Percentiles rank a stretch among this genome's conserved stretches.
Evolutionary conservation across 768 basidiomycete species (phyloP).

Genomic region (Chalciporus pseudorubinellus): DNA sequence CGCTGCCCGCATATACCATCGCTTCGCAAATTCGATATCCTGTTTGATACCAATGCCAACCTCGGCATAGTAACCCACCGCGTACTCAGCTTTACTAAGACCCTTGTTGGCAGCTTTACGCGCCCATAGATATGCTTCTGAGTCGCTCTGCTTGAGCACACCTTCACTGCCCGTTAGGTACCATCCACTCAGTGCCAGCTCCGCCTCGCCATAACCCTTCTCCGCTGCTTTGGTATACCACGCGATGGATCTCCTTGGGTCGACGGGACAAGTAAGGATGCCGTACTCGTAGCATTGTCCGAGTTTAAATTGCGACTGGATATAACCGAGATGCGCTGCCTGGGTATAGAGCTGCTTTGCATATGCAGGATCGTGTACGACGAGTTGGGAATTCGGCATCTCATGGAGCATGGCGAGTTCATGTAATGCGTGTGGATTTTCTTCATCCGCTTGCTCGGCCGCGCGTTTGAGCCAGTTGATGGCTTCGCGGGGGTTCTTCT

Average conservation of each 20-base stretch:
- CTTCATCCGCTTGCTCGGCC: conserved; percentile 95
- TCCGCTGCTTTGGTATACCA: conserved; percentile 99
- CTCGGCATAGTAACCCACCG: conserved; percentile 97
- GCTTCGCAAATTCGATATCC: conserved; percentile 92
- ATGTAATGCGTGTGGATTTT: conserved; percentile 96
- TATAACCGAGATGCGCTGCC: conserved; percentile 91
- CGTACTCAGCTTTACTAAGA: conserved; percentile 95
- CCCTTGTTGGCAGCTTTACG: conserved; percentile 95
- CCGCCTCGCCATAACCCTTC: conserved; percentile 92
- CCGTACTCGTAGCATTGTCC: conserved; percentile 97
- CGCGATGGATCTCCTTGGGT: conserved; percentile 90
- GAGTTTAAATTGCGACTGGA: conserved; percentile 91
- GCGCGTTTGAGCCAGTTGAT: conserved; percentile 93
- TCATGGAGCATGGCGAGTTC: conserved; percentile 91
- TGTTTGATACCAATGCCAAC: conserved; percentile 97
- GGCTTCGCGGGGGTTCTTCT: conserved; percentile 85
- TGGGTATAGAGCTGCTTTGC: conserved; percentile 86
- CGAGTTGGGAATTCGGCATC: conserved; percentile 58
- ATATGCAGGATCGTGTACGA: conserved; percentile 77
- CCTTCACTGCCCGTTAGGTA: conserved; percentile 95
- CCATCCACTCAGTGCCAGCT: conserved; percentile 96
- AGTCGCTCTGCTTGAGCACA: conserved; percentile 95
- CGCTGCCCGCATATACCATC: conserved; percentile 99
- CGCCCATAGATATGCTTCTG: conserved; percentile 99
- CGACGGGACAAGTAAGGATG: conserved; percentile 80